Conservation (phyloP, 2,329 filamentous ascomycete species). For the Trichoderma sp. region DNA sequence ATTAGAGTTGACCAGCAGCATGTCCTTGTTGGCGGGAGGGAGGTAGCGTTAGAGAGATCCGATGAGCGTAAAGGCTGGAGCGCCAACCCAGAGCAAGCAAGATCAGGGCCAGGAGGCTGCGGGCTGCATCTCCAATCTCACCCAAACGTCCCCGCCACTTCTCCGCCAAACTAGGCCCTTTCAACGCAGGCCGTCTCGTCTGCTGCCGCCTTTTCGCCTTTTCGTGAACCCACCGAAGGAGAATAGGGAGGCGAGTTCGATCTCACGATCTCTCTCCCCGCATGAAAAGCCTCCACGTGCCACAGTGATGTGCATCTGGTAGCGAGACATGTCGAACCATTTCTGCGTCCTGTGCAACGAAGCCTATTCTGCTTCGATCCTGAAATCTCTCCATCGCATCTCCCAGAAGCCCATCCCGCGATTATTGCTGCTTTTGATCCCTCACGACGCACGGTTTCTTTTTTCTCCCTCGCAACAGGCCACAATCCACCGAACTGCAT, state of each 20-base stretch:
- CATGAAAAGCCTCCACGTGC: constrained; percentile 10
- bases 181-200: neutral
- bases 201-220: neutral
- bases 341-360: neutral
- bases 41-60: constrained; percentile 18
- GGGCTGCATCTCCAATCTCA: constrained; percentile 17
- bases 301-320: constrained; percentile 8
- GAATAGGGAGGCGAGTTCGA: constrained; percentile 3
- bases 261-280: constrained; percentile 19
- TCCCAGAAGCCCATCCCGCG: neutral
- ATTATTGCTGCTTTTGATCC: neutral
- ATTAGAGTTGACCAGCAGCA: constrained; percentile 13
- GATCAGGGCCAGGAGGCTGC: constrained; percentile 9
- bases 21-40: constrained; percentile 16
- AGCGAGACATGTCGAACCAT: neutral
- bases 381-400: neutral
- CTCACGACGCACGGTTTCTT: neutral
- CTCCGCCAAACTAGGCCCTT: constrained; percentile 11
- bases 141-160: constrained; percentile 5
- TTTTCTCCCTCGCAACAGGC: neutral
- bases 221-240: neutral
- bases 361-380: neutral
- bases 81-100: constrained; percentile 18
- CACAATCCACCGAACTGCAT: constrained; percentile 2
- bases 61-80: constrained; percentile 15